A percentile compares a stretch with the other conserved stretches of the same genome.
Conservation (phyloP, 2,329 filamentous ascomycete species). For the Phaeosphaeriaceae sp. region DNA sequence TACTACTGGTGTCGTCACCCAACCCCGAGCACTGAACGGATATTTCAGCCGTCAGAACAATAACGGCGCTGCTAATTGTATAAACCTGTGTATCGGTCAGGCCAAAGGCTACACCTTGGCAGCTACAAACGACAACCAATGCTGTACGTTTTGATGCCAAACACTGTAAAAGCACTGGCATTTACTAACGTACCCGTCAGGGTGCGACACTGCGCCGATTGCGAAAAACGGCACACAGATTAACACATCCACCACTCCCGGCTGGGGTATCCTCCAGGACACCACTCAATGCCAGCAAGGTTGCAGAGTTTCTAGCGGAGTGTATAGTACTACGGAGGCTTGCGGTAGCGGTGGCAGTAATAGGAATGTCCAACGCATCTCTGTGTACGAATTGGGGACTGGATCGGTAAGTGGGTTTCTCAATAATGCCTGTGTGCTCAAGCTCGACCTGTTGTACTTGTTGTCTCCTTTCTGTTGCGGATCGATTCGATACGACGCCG, state of each 20-base stretch:
- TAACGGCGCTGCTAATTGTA: slow-evolving; percentile 15
- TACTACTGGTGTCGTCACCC: background rate
- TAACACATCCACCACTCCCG: background rate
- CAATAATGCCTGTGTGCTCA: slow-evolving; percentile 13
- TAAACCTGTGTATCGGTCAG: slow-evolving; percentile 2
- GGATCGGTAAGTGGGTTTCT: slow-evolving; percentile 20
- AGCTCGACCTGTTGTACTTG: slow-evolving; percentile 5
- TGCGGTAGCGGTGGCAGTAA: slow-evolving; percentile 1
- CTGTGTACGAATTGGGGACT: slow-evolving; percentile 20
- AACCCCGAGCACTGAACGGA: slow-evolving; percentile 11
- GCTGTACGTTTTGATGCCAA: slow-evolving; percentile 13
- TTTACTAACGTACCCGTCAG: background rate
- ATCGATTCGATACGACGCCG: background rate
- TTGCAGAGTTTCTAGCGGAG: background rate
- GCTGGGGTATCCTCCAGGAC: background rate
- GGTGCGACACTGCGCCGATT: background rate
- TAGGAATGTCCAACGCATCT: slow-evolving; percentile 3
- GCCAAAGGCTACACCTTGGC: slow-evolving; percentile 11
- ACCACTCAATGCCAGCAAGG: background rate
- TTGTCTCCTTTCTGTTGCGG: slow-evolving; percentile 2
- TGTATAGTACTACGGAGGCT: slow-evolving; percentile 1
- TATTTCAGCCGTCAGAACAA: background rate
- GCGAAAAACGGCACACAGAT: background rate
- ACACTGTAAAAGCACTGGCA: background rate
- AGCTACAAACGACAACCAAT: slow-evolving; percentile 22